Base-by-base conservation (phyloP, 495 filamentous ascomycete genomes). In the Niebla homalea region DNA sequence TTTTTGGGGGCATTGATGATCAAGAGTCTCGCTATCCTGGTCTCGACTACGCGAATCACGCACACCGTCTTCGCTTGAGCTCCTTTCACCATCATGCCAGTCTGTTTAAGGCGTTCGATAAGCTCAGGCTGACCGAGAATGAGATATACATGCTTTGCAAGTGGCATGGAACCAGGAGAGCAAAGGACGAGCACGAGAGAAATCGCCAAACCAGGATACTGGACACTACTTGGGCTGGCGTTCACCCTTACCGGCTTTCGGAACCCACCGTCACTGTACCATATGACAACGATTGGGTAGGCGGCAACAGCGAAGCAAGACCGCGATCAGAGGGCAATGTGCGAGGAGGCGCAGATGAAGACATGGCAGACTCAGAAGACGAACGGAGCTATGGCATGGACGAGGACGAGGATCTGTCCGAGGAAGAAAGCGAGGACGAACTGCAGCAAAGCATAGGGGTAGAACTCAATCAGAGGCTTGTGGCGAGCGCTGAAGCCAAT, bases 91-190 rank as follows among this genome's bases (percentile, higher is more conserved):
- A 83, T 77, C 89, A 95, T 64, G 79, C 79, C 50, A 74, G 76
- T 56, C 74, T 95, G 1, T 94, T 95, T 66, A 76, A 78, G 35
- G 83, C 81, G 36, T 93, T 95, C 56, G 86, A 95, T 58, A 71
- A 70, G 37, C 73, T 95, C 18, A 71, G 78, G 36, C 66, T 94
- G n/a, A 92, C 89, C 0, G 67, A 76, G 36, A 66, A 70, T 44
- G 89, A 95, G 59, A 93, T 95, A 53, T 69, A 75, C 1, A 75
- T 70, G 12, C 68, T 95, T 51, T 94, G 89, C 53, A 84, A 84
- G 58, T 95, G 89, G 89, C 87, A 94, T 62, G 89, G 89, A n/a
- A 94, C 89, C 46, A 83, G 84, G 56, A 93, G 83, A 71, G 89
- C 89, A 25, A 83, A 87, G 51, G 80, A 90, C 61, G 77, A 82